These are phyloP conservation scores for Handroanthus guayacan DNA, from an alignment of 257 asterid genomes.

Conservation along the genomic window DNA sequence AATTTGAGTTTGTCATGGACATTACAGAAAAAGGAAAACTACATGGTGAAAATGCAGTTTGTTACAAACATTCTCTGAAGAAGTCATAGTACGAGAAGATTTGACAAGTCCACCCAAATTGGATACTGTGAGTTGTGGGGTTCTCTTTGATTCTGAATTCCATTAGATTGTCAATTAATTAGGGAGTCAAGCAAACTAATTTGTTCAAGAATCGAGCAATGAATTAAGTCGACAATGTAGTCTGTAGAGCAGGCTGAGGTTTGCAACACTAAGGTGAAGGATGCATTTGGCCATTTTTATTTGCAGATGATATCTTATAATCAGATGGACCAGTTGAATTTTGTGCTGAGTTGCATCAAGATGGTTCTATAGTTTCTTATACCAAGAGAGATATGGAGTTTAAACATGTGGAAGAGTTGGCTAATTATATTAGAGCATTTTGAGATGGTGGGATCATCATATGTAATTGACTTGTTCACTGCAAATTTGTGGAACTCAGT, in stretches of 20 bases:
- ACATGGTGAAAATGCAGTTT: background rate
- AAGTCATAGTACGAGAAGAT: background rate
- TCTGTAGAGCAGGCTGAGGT: constrained; percentile 20
- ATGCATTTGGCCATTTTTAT: background rate
- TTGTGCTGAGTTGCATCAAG: background rate
- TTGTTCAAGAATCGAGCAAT: background rate
- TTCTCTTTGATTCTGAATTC: background rate
- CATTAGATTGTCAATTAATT: background rate
- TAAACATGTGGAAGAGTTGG: constrained; percentile 15
- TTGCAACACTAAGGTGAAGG: constrained; percentile 12
- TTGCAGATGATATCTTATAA: constrained; percentile 13
- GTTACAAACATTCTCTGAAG: background rate
- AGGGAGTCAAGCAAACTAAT: constrained; percentile 13
- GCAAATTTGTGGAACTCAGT: constrained; percentile 3
- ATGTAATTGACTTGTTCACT: background rate
- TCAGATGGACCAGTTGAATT: constrained; percentile 1
- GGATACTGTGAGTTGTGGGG: background rate
- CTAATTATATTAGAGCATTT: background rate
- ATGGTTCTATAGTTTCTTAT: background rate
- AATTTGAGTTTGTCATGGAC: background rate
- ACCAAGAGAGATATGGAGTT: constrained; percentile 20
- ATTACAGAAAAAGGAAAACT: background rate
- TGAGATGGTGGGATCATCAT: background rate
- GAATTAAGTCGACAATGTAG: constrained; percentile 19
- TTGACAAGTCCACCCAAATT: background rate